Evolutionary conservation across 805 yeast species (phyloP).

Genomic region (Myxozyma udenii): DNA sequence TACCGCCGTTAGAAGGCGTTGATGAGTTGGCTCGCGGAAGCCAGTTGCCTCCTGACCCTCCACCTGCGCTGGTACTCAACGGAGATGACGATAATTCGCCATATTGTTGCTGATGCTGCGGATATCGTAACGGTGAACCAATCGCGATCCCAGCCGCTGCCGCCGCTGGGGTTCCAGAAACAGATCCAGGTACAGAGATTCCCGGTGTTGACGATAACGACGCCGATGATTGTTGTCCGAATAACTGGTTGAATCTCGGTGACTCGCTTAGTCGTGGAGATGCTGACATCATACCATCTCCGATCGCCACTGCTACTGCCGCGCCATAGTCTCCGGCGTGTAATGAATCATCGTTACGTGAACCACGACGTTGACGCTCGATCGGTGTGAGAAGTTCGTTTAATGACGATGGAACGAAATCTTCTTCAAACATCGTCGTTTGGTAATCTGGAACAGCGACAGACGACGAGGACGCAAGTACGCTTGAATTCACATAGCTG

Average conservation of each 20-base stretch:
- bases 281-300: slow-evolving; percentile 18
- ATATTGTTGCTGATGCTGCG: not conserved
- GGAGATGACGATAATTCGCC: slow-evolving; percentile 4
- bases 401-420: slow-evolving; percentile 75
- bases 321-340: not conserved
- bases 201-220: not conserved
- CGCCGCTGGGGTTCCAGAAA: not conserved
- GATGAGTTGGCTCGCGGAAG: too few species aligned
- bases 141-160: not conserved
- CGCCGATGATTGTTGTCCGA: too few species aligned
- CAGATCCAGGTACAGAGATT: too few species aligned
- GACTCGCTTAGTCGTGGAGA: slow-evolving; percentile 19
- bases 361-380: slow-evolving; percentile 67
- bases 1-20: not conserved
- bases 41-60: not conserved
- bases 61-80: not conserved
- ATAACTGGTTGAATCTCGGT: slow-evolving; percentile 25
- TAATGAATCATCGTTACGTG: slow-evolving; percentile 41
- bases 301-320: slow-evolving; percentile 10
- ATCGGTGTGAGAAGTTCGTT: slow-evolving; percentile 80
- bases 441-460: not conserved
- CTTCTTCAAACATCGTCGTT: slow-evolving; percentile 53
- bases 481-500: not conserved
- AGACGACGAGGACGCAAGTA: too few species aligned
- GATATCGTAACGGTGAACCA: slow-evolving; percentile 24